Evolutionary conservation across 2,329 filamentous ascomycete species (phyloP), one percentile per base, ranked within the genome.

Genomic region (Penicillium crustosum): DNA sequence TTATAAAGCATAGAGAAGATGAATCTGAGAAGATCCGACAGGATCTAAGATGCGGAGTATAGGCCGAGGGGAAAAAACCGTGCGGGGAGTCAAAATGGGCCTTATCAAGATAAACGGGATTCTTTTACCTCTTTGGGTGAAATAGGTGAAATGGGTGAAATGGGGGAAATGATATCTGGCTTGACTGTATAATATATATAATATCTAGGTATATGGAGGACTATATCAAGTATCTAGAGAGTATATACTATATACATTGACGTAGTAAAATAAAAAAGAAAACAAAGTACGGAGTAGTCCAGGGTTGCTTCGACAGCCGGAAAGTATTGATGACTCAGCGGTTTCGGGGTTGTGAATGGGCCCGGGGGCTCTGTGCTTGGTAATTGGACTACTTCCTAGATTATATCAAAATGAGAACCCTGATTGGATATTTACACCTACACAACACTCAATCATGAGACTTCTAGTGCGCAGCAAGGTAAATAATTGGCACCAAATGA

Each of bases 61-160:
- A 57, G 35, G 25, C 49, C 45, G 49, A 27, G 36, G 44, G 35
- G 19, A 23, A 33, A 29, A 36, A 21, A 9, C 17, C 19, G 41
- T 64, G 62, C 62, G 64, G 64, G 62, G 64, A 64, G 25, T 33
- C 19, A 42, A 17, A 51, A 43, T 43, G 5, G 27, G 9, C 43
- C 44, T 58, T 62, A 48, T 36, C 35, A n/a, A 44, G 53, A 59
- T 56, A 57, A 53, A 48, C 58, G 38, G 62, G 61, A 65, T 49
- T 9, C 6, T 39, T 58, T 62, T 63, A 48, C 62, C 62, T 54
- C 21, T 60, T 65, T 58, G 31, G 56, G 59, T 12, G n/a, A 12
- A 21, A 19, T n/a, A n/a, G 10, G 23, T 45, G 13, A 41, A 17
- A 47, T 2, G 12, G 17, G 17, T 2, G 23, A 23, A 23, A 23